Evolutionary conservation across 306 rosid species (phyloP), one percentile per base, ranked within the genome.

Genomic region (Mimosa pudica): DNA sequence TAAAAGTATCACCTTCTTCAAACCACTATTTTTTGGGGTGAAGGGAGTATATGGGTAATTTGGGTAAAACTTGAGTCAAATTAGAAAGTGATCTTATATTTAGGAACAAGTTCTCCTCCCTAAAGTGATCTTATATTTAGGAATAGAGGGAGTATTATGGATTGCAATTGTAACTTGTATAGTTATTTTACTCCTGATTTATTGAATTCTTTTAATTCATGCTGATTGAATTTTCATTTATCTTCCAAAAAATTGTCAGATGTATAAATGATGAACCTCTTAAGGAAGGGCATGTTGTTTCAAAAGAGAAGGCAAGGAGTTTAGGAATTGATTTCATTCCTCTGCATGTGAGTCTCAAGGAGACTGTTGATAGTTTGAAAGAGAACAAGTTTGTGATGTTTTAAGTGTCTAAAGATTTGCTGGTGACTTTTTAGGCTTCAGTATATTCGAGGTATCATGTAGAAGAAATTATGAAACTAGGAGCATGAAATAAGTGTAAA

Each of bases 271-370:
- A 88, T 38, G 77, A 80, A 58, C 89, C 90, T 1, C 65, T 77
- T n/a, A 6, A 54, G 70, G 87, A 92, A 46, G 69, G 79, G 35
- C 86, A 83, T 77, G 89, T 89, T 51, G 73, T 88, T 46, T 90
- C 94, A 33, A 87, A 86, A 71, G 96, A 85, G 71, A 94, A 83
- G 88, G 90, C 94, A 46, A 81, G 80, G 82, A 80, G 75, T 57
- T 87, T 94, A 78, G 98, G 96, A 67, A 79, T 92, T 67, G 88
- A 90, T 48, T 94, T 86, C 82, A 82, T 82, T 79, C 92, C 96
- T 41, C 46, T 90, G 55, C 86, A 85, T 55, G 82, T 86, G 60
- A 89, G 86, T 77, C 64, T 92, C 49, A 83, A 71, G 84, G 94
- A 89, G 65, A 90, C 96, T 38, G 92, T 94, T 71, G 98, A 94